Evolutionary conservation across 2,329 filamentous ascomycete genomes (phyloP).

Genomic region (Fusarium scirpi): DNA sequence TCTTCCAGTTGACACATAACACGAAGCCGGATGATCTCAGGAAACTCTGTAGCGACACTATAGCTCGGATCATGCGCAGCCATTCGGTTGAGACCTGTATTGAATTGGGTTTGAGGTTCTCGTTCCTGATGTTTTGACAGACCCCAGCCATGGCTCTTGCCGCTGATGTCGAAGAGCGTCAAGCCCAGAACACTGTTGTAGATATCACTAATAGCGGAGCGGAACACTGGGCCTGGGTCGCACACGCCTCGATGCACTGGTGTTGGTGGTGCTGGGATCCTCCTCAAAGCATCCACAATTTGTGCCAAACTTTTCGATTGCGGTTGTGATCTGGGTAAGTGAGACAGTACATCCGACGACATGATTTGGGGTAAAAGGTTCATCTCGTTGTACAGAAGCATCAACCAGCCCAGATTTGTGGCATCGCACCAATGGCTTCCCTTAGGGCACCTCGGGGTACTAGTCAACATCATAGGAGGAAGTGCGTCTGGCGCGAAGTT

Average conservation of each 20-base stretch:
- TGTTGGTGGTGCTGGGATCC: slow-evolving; percentile 59
- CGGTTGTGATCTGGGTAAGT: slow-evolving; percentile 42
- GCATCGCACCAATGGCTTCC: slow-evolving; percentile 65
- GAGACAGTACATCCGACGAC: slow-evolving; percentile 46
- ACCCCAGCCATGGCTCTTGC: slow-evolving; percentile 62
- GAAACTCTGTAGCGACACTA: slow-evolving; percentile 51
- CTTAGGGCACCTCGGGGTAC: slow-evolving; percentile 61
- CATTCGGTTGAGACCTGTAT: slow-evolving; percentile 50
- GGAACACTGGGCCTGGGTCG: slow-evolving; percentile 62
- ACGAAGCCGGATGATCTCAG: slow-evolving; percentile 54
- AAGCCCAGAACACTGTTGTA: slow-evolving; percentile 64
- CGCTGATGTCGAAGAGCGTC: slow-evolving; percentile 62
- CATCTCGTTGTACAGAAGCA: slow-evolving; percentile 64
- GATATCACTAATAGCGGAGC: slow-evolving; percentile 61
- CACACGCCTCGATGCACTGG: slow-evolving; percentile 59
- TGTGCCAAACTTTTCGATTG: slow-evolving; percentile 58
- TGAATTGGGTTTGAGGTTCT: slow-evolving; percentile 53
- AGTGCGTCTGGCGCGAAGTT: slow-evolving; percentile 33
- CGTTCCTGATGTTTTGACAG: slow-evolving; percentile 55
- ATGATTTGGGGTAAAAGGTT: slow-evolving; percentile 58
- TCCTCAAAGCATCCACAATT: slow-evolving; percentile 58
- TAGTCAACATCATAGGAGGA: slow-evolving; percentile 49
- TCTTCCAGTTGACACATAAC: slow-evolving; percentile 57
- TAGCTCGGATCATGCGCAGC: slow-evolving; percentile 49
- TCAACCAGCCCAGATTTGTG: slow-evolving; percentile 65